Percentiles rank a stretch among this genome's conserved stretches.
These are phyloP conservation scores for Colletotrichum phormii DNA, from an alignment of 2,329 filamentous ascomycete genomes.

Conservation along the genomic window DNA sequence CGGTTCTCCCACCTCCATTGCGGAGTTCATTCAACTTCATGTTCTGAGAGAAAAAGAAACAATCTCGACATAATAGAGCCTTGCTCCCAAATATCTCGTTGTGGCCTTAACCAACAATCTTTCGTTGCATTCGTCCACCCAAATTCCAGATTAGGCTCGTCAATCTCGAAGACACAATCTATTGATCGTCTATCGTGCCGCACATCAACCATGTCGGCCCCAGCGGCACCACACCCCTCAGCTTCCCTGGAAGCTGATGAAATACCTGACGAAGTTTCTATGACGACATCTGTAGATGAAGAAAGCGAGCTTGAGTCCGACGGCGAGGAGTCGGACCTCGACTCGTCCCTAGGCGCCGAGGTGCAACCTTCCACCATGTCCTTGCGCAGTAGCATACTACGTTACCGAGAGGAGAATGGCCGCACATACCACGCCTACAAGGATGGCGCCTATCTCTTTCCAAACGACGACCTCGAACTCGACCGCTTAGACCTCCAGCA, in stretches of 20 bases:
- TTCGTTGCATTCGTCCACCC: background rate
- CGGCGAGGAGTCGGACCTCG: slow-evolving; percentile 10
- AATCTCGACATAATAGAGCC: background rate
- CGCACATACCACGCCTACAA: slow-evolving; percentile 51
- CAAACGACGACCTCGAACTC: slow-evolving; percentile 43
- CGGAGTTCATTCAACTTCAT: background rate
- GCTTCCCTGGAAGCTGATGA: background rate
- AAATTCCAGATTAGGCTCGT: no score
- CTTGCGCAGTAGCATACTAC: slow-evolving; percentile 49
- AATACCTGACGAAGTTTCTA: background rate
- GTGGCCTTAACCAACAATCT: background rate
- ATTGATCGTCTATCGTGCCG: background rate
- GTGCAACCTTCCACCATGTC: slow-evolving; percentile 43
- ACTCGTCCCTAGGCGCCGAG: slow-evolving; percentile 27
- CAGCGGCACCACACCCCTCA: background rate
- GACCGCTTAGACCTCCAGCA: slow-evolving; percentile 52
- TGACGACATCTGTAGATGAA: background rate
- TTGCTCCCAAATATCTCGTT: background rate
- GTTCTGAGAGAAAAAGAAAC: background rate
- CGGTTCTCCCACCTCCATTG: background rate
- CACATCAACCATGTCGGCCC: background rate
- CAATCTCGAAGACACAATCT: no score
- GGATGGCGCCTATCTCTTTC: slow-evolving; percentile 29
- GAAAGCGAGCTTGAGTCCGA: background rate
- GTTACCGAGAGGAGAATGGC: slow-evolving; percentile 51